A percentile compares a stretch with the other conserved stretches of the same genome.
phyloP scores from a whole-genome alignment of 768 basidiomycete genomes.

The Megacollybia marginata region DNA sequence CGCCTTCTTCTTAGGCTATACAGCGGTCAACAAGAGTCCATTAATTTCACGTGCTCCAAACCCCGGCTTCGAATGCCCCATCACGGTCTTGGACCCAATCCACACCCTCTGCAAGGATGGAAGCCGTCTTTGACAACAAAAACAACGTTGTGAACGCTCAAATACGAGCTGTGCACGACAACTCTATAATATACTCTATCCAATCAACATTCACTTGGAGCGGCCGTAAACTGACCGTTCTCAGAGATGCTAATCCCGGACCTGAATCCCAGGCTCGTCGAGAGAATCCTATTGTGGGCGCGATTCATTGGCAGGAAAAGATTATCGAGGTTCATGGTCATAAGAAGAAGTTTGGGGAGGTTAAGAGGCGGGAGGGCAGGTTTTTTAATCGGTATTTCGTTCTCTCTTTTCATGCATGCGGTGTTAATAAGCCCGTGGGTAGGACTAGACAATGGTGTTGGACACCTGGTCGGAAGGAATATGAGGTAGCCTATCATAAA shows the following conservation, averaged over 20 bases:
- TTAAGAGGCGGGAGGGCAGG: constrained; percentile 30
- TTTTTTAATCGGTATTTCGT: constrained; percentile 25
- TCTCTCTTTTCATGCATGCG: not conserved
- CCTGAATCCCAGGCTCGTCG: constrained; percentile 10
- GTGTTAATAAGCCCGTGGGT: not conserved
- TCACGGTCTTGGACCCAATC: not conserved
- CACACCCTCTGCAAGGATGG: constrained; percentile 37
- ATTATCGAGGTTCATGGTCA: constrained; percentile 37
- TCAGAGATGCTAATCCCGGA: constrained; percentile 41
- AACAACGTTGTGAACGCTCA: constrained; percentile 38
- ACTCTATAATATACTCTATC: constrained; percentile 36
- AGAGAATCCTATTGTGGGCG: constrained; percentile 24
- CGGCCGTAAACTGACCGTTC: constrained; percentile 35
- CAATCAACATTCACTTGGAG: constrained; percentile 35
- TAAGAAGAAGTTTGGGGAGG: constrained; percentile 29
- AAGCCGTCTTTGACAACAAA: constrained; percentile 45
- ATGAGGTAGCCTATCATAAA: constrained; percentile 32
- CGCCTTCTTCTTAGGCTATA: no score
- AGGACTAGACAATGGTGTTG: constrained; percentile 40
- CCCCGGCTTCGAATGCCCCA: no score
- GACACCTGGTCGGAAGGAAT: constrained; percentile 35
- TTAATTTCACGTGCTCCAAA: no score
- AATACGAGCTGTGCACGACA: constrained; percentile 34
- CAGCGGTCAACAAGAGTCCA: no score
- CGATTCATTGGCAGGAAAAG: constrained; percentile 45